Conservation (phyloP, 1,284 basidiomycete genomes). For the Phellinidium pouzarii region DNA sequence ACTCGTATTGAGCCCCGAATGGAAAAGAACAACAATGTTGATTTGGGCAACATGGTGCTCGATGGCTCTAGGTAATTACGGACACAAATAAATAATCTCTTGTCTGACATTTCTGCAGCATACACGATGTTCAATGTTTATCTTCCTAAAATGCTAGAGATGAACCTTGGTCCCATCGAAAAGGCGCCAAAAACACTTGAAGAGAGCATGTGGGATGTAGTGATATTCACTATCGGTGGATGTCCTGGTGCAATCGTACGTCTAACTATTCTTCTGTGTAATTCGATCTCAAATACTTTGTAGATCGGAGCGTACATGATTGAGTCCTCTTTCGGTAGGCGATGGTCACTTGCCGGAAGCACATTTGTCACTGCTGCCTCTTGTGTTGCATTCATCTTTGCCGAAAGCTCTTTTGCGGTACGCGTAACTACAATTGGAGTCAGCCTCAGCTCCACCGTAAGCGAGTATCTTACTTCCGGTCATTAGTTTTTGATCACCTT, state of each 20-base stretch:
- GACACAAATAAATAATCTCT: neutral
- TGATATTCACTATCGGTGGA: constrained; percentile 78
- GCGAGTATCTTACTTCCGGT: constrained; percentile 22
- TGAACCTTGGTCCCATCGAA: constrained; percentile 29
- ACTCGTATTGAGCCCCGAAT: constrained; percentile 76
- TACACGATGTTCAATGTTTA: constrained; percentile 98
- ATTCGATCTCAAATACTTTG: constrained; percentile 15
- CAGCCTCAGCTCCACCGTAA: constrained; percentile 72
- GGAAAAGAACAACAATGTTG: constrained; percentile 76
- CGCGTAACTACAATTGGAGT: constrained; percentile 77
- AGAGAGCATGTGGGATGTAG: constrained; percentile 74
- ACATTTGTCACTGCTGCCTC: constrained; percentile 79
- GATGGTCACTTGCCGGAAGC: constrained; percentile 73
- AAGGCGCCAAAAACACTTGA: constrained; percentile 45
- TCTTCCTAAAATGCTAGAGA: constrained; percentile 85
- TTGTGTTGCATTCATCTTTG: constrained; percentile 68
- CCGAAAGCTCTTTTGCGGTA: constrained; percentile 56
- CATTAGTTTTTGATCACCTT: neutral
- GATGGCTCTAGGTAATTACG: constrained; percentile 30
- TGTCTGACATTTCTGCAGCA: constrained; percentile 36
- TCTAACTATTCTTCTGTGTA: constrained; percentile 20
- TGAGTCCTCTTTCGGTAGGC: constrained; percentile 70
- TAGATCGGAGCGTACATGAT: constrained; percentile 89
- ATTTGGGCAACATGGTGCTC: constrained; percentile 82
- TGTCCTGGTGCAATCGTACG: constrained; percentile 81